A percentile compares a stretch with the other conserved stretches of the same genome.
phyloP scores from a whole-genome alignment of 192 early-diverging fungal species.

The Borealophlyctis nickersoniae region DNA sequence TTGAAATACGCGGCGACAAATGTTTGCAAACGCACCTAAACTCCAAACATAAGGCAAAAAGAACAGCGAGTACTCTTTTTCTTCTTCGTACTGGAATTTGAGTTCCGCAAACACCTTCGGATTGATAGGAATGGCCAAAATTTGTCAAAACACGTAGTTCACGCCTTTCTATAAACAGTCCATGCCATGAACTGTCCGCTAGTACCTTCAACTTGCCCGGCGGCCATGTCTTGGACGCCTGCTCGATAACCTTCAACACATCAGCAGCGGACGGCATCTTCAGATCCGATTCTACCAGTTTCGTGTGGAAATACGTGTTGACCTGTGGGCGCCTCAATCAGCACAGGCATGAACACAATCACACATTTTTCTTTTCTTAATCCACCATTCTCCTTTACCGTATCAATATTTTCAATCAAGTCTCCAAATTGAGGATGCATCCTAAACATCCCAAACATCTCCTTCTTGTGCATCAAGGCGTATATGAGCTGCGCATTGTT shows the following conservation, averaged over 20 bases:
- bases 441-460: conserved; percentile 60
- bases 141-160: conserved; percentile 9
- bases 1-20: neutral
- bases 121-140: too few relatives aligned
- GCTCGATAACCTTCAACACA: conserved; percentile 63
- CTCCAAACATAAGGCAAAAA: conserved; percentile 72
- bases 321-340: too few relatives aligned
- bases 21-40: conserved; percentile 23
- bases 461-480: conserved; percentile 62
- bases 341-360: too few relatives aligned
- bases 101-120: conserved; percentile 50
- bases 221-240: conserved; percentile 61
- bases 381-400: too few relatives aligned
- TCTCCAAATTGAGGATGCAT: conserved; percentile 49
- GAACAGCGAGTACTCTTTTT: conserved; percentile 53
- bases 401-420: conserved; percentile 63
- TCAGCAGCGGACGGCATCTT: conserved; percentile 63
- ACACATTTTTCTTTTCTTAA: too few relatives aligned
- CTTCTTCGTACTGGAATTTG: conserved; percentile 70
- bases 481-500: conserved; percentile 70
- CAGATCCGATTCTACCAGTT: conserved; percentile 61
- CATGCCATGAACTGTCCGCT: neutral
- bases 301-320: conserved; percentile 60
- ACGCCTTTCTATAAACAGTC: conserved; percentile 9
- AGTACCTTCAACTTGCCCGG: conserved; percentile 47